phyloP scores from a whole-genome alignment of 179 eudicot genomes.

The Vitellaria paradoxa region DNA sequence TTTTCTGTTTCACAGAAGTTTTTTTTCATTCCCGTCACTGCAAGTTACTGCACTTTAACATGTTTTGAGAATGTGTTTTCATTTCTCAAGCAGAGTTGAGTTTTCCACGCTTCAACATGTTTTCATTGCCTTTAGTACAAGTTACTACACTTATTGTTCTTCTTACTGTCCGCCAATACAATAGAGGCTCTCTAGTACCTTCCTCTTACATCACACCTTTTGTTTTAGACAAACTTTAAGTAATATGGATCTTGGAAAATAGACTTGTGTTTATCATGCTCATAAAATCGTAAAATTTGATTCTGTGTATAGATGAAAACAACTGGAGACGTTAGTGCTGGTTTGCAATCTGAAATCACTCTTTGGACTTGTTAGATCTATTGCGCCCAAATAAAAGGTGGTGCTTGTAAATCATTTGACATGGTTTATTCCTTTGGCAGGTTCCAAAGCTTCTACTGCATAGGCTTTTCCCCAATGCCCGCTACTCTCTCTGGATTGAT shows the following conservation, averaged over 20 bases:
- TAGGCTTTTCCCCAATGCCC: conserved; percentile 90
- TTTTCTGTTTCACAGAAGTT: background rate
- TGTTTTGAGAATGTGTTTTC: too few species aligned
- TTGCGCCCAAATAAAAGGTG: background rate
- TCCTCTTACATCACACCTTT: background rate
- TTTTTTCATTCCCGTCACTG: background rate
- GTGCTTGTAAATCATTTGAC: conserved; percentile 5
- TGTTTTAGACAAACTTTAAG: background rate
- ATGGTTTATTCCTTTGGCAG: conserved; percentile 32
- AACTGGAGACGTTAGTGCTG: background rate
- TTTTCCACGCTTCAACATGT: background rate
- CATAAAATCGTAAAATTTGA: background rate
- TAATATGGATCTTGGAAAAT: background rate
- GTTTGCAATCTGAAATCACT: background rate
- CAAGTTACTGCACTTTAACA: background rate
- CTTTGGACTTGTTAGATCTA: background rate
- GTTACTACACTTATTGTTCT: background rate
- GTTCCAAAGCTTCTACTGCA: conserved; percentile 94
- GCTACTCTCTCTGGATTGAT: conserved; percentile 95
- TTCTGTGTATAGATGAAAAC: background rate
- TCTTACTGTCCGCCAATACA: background rate
- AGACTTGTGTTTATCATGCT: background rate
- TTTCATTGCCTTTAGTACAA: background rate
- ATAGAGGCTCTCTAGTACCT: background rate
- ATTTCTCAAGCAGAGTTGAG: too few species aligned